phyloP scores from a whole-genome alignment of 2,329 filamentous ascomycete genomes.

The Fusarium temperatum region DNA sequence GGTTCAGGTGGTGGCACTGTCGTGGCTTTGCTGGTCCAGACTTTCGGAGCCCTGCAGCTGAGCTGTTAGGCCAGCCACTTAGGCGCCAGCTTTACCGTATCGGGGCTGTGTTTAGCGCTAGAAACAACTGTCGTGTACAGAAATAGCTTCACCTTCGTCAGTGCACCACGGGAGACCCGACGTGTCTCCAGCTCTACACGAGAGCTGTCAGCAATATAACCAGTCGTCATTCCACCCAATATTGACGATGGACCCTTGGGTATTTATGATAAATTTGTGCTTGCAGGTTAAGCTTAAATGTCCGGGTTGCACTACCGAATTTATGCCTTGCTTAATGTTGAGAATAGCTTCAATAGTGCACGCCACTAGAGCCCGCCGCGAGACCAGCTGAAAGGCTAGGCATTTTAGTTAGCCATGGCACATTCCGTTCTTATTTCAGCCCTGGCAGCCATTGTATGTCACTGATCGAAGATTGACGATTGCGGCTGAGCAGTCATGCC shows the following conservation, averaged over 20 bases:
- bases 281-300: neutral
- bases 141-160: constrained; percentile 24
- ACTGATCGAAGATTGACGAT: neutral
- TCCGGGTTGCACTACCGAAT: neutral
- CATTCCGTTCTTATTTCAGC: neutral
- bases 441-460: no score
- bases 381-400: constrained; percentile 7
- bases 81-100: neutral
- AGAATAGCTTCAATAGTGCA: constrained; percentile 14
- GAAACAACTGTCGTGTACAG: neutral
- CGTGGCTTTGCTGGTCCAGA: constrained; percentile 28
- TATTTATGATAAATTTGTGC: neutral
- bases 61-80: constrained; percentile 18
- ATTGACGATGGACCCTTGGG: neutral
- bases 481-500: constrained; percentile 11
- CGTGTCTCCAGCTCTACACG: neutral
- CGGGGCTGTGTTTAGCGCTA: constrained; percentile 22
- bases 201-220: neutral
- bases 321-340: neutral
- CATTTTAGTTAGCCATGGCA: neutral
- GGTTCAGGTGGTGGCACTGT: constrained; percentile 19
- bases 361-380: neutral
- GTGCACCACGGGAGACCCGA: neutral
- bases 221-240: no score
- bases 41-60: constrained; percentile 2